Evolutionary conservation across 176 grass and related monocot genomes (phyloP).

Genomic region (Carex myosuroides): DNA sequence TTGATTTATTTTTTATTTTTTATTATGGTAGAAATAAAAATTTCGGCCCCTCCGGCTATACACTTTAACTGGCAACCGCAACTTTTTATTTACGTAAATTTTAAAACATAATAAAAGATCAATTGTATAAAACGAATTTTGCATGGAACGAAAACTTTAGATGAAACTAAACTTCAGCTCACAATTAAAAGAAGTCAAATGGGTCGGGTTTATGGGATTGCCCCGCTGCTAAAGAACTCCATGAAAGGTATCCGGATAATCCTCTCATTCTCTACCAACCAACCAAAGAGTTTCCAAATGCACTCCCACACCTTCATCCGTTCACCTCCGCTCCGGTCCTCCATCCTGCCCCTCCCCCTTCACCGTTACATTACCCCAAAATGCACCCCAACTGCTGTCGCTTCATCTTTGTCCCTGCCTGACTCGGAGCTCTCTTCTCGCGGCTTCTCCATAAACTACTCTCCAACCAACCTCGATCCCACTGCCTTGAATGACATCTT

Average conservation of each 20-base stretch:
- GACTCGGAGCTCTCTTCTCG: conserved; percentile 59
- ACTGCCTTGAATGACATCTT: conserved; percentile 73
- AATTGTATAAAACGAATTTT: too few species aligned
- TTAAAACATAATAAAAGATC: too few species aligned
- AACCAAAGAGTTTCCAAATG: not conserved
- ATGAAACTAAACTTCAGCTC: not conserved
- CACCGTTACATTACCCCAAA: conserved; percentile 1
- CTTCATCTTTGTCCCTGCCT: conserved; percentile 44
- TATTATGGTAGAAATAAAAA: too few species aligned
- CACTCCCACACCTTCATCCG: conserved; percentile 6
- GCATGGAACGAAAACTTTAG: too few species aligned
- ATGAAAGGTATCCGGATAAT: conserved; percentile 1
- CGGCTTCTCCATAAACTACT: conserved; percentile 55
- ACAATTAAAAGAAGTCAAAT: not conserved
- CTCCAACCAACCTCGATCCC: conserved; percentile 42
- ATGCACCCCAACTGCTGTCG: not conserved
- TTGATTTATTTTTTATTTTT: too few species aligned
- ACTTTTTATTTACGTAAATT: too few species aligned
- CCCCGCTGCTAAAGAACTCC: not conserved
- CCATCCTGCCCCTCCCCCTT: not conserved
- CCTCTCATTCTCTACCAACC: not conserved
- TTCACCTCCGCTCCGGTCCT: not conserved
- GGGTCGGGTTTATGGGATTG: not conserved
- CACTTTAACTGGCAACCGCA: too few species aligned
- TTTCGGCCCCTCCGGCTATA: too few species aligned